Evolutionary conservation across 495 filamentous ascomycete genomes (phyloP).

Genomic region (Amphirosellinia nigrospora): DNA sequence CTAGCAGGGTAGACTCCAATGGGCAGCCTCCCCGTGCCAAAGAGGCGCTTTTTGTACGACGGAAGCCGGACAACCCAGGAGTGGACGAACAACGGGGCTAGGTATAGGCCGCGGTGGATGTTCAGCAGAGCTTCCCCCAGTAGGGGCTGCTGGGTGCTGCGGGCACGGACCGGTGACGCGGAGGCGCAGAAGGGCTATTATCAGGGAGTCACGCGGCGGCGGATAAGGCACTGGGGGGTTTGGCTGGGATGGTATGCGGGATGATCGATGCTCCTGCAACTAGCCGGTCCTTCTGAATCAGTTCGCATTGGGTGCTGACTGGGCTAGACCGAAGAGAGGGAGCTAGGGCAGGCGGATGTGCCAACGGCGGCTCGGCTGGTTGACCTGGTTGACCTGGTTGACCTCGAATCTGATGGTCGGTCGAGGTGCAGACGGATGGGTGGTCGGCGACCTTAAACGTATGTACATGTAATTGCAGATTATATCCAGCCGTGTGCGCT

Average conservation of each 20-base stretch:
- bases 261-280: constrained; percentile 46
- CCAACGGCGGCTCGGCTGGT: constrained; percentile 41
- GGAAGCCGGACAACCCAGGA: constrained; percentile 35
- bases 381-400: constrained; percentile 30
- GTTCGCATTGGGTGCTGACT: constrained; percentile 45
- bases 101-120: constrained; percentile 45
- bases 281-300: constrained; percentile 44
- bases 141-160: constrained; percentile 27
- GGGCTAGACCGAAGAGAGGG: constrained; percentile 33
- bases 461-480: constrained; percentile 30
- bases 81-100: constrained; percentile 38
- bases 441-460: constrained; percentile 37
- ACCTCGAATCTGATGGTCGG: constrained; percentile 32
- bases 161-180: constrained; percentile 39
- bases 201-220: constrained; percentile 53
- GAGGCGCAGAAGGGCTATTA: constrained; percentile 38
- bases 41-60: constrained; percentile 54
- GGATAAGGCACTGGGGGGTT: constrained; percentile 52
- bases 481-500: constrained; percentile 23
- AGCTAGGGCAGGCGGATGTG: constrained; percentile 32
- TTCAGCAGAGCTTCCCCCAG: constrained; percentile 38
- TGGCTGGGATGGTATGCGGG: constrained; percentile 45
- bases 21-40: constrained; percentile 50
- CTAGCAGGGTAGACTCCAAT: constrained; percentile 48
- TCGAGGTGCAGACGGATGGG: constrained; percentile 25